Base-by-base conservation (phyloP, 2,329 filamentous ascomycete species). In the Fusarium brachygibbosum region DNA sequence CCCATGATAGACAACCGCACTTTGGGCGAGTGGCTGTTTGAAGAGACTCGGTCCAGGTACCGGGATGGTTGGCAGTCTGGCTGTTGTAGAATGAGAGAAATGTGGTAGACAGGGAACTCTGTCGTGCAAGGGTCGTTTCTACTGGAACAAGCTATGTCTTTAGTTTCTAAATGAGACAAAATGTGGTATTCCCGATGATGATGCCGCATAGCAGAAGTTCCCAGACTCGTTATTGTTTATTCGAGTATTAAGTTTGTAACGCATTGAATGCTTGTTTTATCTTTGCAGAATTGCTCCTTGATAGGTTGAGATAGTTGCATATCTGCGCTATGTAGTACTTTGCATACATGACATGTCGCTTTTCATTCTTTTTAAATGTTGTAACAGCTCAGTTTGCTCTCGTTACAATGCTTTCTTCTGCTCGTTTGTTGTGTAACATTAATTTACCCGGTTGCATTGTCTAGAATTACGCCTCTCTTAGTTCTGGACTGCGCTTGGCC, bases 21-120 rank as follows among this genome's bases (percentile, higher is more conserved):
- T 29, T 29, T 41, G 21, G 21, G 21, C 10, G 21, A 11, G 40
- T 63, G 57, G 48, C 58, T 48, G 34, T 32, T 38, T 16, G 13
- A 40, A 37, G 23, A 35, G 41, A 48, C 41, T 51, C 59, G 34
- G 45, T 21, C 44, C 50, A 74, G 67, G 58, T 74, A 66, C 69
- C 69, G 68, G 65, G 42, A 41, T 55, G 61, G 50, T 6, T 25
- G 55, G 64, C 48, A 67, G n/a, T n/a, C n/a, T 64, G 23, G 23
- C 23, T 40, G 60, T 50, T 66, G 29, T 28, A 17, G 34, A 19
- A 49, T 45, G 38, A 37, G 48, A 61, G 58, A 52, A 64, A 73
- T 74, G 72, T 74, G 72, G 67, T 40, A 74, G 69, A 74, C 72
- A 73, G 64, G 71, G 70, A 63, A 35, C 37, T 60, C 49, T 44